A percentile compares a stretch with the other conserved stretches of the same genome.
Conservation (phyloP, 371 early-diverging fungal species). For the Mortierella sp. region DNA sequence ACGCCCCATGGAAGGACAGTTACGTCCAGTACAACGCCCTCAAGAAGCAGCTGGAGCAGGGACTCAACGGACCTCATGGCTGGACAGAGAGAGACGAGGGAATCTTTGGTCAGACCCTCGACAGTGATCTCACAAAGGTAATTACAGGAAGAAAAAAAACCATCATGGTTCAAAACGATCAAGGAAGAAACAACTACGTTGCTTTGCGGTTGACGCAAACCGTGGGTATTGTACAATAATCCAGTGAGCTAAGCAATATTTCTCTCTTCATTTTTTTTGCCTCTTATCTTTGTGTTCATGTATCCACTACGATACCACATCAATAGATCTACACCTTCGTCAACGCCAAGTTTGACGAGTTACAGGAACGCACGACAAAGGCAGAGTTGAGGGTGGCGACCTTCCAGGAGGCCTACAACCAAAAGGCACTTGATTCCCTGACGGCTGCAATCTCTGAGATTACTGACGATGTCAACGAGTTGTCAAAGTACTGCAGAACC, state of each 20-base stretch:
- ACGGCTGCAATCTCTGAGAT: conserved; percentile 79
- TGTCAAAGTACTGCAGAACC: conserved; percentile 94
- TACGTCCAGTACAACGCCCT: conserved; percentile 89
- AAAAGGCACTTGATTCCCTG: conserved; percentile 65
- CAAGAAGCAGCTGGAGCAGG: conserved; percentile 79
- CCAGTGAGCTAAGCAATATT: not conserved
- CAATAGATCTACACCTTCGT: conserved; percentile 83
- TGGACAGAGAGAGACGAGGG: conserved; percentile 87
- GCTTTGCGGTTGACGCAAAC: not conserved
- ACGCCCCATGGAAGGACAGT: conserved; percentile 82
- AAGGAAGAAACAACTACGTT: not conserved
- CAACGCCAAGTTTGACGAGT: conserved; percentile 91
- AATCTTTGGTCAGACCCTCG: conserved; percentile 88
- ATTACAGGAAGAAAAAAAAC: not conserved
- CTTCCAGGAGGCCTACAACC: conserved; percentile 65
- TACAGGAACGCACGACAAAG: conserved; percentile 86
- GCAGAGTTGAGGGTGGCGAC: conserved; percentile 67
- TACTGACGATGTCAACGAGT: conserved; percentile 92
- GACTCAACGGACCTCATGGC: conserved; percentile 44
- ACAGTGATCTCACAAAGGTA: conserved; percentile 93
- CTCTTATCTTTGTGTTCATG: not conserved
- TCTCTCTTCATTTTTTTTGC: not conserved
- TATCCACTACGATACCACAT: not conserved
- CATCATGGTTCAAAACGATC: not conserved
- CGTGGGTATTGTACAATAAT: not conserved